These are phyloP conservation scores for Kuraishia molischiana DNA, from an alignment of 805 yeast genomes.

Conservation along the genomic window DNA sequence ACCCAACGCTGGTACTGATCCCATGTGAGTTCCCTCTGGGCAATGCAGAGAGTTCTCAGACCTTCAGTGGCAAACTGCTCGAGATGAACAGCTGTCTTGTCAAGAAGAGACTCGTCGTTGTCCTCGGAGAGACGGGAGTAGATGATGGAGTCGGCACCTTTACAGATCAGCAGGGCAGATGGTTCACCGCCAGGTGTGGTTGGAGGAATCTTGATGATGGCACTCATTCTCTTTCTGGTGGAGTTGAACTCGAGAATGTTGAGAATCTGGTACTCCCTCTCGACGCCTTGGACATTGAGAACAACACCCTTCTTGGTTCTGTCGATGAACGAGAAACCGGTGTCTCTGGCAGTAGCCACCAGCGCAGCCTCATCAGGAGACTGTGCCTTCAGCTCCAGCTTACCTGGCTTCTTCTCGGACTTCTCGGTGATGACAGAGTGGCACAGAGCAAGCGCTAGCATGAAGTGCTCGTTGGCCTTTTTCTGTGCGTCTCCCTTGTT, in stretches of 20 bases:
- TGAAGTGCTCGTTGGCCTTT: slow-evolving; percentile 58
- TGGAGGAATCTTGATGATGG: slow-evolving; percentile 60
- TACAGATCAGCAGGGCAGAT: slow-evolving; percentile 60
- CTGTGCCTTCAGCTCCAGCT: slow-evolving; percentile 57
- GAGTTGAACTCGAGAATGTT: slow-evolving; percentile 74
- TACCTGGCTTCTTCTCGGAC: slow-evolving; percentile 49
- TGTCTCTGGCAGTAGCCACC: slow-evolving; percentile 71
- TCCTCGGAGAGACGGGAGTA: slow-evolving; percentile 50
- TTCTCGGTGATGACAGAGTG: slow-evolving; percentile 70
- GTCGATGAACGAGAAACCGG: slow-evolving; percentile 59
- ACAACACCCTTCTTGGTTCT: slow-evolving; percentile 62
- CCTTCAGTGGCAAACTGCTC: slow-evolving; percentile 81
- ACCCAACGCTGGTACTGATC: slow-evolving; percentile 55
- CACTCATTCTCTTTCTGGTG: slow-evolving; percentile 83
- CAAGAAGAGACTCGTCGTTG: slow-evolving; percentile 29
- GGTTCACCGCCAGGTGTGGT: slow-evolving; percentile 34
- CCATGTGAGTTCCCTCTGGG: slow-evolving; percentile 60
- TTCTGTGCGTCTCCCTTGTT: slow-evolving; percentile 41
- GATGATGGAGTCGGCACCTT: slow-evolving; percentile 80
- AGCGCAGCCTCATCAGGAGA: slow-evolving; percentile 86
- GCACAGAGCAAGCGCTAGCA: slow-evolving; percentile 68
- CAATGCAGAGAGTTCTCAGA: slow-evolving; percentile 72
- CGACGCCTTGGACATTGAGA: slow-evolving; percentile 59
- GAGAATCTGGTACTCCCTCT: slow-evolving; percentile 61
- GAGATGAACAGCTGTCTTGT: slow-evolving; percentile 62